phyloP scores from a whole-genome alignment of 352 stramenopile genomes.

The Globisporangium takayamanum region DNA sequence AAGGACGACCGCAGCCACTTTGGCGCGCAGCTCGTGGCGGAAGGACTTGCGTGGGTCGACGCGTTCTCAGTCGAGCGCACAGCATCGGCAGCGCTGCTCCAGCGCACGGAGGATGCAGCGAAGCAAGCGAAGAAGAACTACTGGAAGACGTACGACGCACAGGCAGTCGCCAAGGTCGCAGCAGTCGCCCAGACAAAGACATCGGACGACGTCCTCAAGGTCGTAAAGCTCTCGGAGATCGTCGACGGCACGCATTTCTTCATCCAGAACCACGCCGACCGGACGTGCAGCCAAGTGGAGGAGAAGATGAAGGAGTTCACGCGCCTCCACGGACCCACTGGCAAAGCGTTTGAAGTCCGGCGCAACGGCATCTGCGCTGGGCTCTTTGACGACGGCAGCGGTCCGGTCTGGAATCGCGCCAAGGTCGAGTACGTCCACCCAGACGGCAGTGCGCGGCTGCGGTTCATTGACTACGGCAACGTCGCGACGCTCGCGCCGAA shows the following conservation, averaged over 20 bases:
- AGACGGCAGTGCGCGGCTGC: conserved; percentile 66
- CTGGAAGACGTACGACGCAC: conserved; percentile 85
- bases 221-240: conserved; percentile 93
- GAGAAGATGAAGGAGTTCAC: conserved; percentile 94
- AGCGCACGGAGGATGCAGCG: conserved; percentile 80
- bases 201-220: conserved; percentile 58
- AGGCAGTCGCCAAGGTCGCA: conserved; percentile 41
- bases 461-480: conserved; percentile 97
- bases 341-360: conserved; percentile 89
- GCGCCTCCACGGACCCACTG: conserved; percentile 75
- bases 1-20: conserved; percentile 86
- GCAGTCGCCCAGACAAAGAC: conserved; percentile 33
- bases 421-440: conserved; percentile 80
- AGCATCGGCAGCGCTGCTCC: conserved; percentile 59
- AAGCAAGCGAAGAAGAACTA: conserved; percentile 92
- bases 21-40: conserved; percentile 86
- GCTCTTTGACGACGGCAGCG: conserved; percentile 94
- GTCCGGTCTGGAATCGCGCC: conserved; percentile 92
- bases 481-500: conserved; percentile 75
- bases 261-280: conserved; percentile 88
- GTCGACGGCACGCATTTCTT: conserved; percentile 92
- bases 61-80: conserved; percentile 92
- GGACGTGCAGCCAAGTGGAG: conserved; percentile 84
- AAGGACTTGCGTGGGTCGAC: conserved; percentile 91
- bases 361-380: conserved; percentile 88